Percentiles rank a stretch among this genome's conserved stretches.
phyloP scores from a whole-genome alignment of 257 asterid genomes.

The Eucommia ulmoides region DNA sequence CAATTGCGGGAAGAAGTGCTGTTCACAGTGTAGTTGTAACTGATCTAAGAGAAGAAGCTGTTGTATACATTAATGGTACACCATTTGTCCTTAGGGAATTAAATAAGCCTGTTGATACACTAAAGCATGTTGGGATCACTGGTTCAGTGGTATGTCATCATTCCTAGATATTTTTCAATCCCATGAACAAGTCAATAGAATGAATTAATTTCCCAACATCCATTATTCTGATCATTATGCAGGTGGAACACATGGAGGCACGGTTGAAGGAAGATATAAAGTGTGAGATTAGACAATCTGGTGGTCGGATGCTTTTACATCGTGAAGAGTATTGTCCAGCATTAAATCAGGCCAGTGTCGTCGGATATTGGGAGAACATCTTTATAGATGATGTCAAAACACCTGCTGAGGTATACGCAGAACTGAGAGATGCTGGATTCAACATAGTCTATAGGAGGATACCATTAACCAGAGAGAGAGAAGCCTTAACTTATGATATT shows the following conservation, averaged over 20 bases:
- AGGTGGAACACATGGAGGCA: slow-evolving; percentile 97
- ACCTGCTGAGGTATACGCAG: slow-evolving; percentile 83
- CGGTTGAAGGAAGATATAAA: slow-evolving; percentile 88
- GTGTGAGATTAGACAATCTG: slow-evolving; percentile 68
- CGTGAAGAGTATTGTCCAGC: slow-evolving; percentile 92
- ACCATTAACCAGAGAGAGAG: slow-evolving; percentile 95
- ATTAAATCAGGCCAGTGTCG: slow-evolving; percentile 62
- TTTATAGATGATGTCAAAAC: slow-evolving; percentile 78
- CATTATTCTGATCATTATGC: slow-evolving; percentile 19
- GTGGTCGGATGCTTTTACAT: slow-evolving; percentile 95
- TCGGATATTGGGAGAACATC: slow-evolving; percentile 96
- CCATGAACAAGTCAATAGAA: slow-evolving; percentile 14
- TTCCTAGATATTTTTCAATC: slow-evolving; percentile 13
- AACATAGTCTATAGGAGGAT: slow-evolving; percentile 65
- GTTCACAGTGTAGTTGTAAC: slow-evolving; percentile 53
- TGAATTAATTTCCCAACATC: slow-evolving; percentile 5
- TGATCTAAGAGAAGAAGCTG: slow-evolving; percentile 94
- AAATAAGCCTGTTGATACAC: slow-evolving; percentile 81
- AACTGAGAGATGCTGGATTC: slow-evolving; percentile 54
- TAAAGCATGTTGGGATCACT: slow-evolving; percentile 92
- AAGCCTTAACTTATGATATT: slow-evolving; percentile 81
- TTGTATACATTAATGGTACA: slow-evolving; percentile 78
- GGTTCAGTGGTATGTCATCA: slow-evolving; percentile 69
- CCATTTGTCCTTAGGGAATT: slow-evolving; percentile 96
- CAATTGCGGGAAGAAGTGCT: slow-evolving; percentile 33